A percentile compares a stretch with the other conserved stretches of the same genome.
These are phyloP conservation scores for Ophiostoma sp. DNA, from an alignment of 2,329 filamentous ascomycete species.

Conservation along the genomic window DNA sequence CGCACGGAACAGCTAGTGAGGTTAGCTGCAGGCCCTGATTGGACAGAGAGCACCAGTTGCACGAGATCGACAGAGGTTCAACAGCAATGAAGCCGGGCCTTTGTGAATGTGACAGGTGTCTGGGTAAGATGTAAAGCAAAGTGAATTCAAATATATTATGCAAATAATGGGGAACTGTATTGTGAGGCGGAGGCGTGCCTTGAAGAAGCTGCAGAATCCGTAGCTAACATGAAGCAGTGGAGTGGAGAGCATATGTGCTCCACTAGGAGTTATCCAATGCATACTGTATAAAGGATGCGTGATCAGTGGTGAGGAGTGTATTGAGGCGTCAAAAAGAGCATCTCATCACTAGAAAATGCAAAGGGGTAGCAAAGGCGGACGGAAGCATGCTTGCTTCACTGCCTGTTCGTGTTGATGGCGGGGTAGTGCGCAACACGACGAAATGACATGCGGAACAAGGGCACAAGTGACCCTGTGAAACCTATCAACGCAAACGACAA, in stretches of 20 bases:
- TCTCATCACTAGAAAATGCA: background rate
- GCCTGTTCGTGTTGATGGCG: background rate
- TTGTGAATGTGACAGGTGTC: background rate
- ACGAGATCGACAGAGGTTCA: background rate
- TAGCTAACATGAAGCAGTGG: slow-evolving; percentile 2
- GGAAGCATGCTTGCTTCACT: background rate
- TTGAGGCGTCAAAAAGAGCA: background rate
- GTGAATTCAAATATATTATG: background rate
- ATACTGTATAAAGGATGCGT: background rate
- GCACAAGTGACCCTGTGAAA: background rate
- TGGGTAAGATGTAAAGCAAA: too few relatives aligned
- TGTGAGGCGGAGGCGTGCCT: background rate
- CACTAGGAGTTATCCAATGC: background rate
- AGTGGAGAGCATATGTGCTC: slow-evolving; percentile 12
- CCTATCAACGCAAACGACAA: background rate
- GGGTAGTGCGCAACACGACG: background rate
- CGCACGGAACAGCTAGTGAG: slow-evolving; percentile 14
- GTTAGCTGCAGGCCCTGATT: slow-evolving; percentile 16
- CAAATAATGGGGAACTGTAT: background rate
- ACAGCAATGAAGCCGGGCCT: background rate
- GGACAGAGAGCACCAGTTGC: background rate
- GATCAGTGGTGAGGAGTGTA: background rate
- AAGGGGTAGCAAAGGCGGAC: background rate
- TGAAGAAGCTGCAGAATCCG: background rate
- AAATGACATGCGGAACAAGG: too few relatives aligned